A percentile compares a stretch with the other conserved stretches of the same genome.
Evolutionary conservation across 106 monocot species (phyloP).

Genomic region (Apostasia shenzhenica): DNA sequence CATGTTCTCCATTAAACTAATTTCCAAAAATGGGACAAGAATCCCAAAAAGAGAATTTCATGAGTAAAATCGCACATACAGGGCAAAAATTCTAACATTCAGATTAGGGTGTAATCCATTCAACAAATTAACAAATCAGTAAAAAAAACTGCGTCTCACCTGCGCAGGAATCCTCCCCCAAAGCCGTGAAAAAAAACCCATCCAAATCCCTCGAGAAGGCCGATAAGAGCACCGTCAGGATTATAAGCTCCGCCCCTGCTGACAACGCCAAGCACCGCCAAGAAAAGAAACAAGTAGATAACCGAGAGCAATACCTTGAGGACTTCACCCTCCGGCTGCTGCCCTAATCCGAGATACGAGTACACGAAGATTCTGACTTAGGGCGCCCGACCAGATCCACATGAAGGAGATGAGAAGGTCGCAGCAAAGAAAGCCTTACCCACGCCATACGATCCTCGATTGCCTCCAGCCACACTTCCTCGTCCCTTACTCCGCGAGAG

Average conservation of each 20-base stretch:
- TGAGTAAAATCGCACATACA: too few species aligned
- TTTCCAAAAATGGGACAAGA: too few species aligned
- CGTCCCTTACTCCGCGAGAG: neutral
- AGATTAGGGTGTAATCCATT: too few species aligned
- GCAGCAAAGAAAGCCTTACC: constrained; percentile 10
- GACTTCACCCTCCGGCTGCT: constrained; percentile 27
- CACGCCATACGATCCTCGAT: constrained; percentile 12
- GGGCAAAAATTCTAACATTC: too few species aligned
- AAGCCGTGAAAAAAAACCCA: constrained; percentile 46
- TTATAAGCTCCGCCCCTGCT: constrained; percentile 71
- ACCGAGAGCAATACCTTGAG: constrained; percentile 46
- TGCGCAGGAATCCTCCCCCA: constrained; percentile 79
- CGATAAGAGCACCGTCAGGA: constrained; percentile 58
- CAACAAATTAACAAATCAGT: too few species aligned
- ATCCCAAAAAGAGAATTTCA: too few species aligned
- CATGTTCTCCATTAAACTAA: too few species aligned
- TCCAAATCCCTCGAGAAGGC: constrained; percentile 36
- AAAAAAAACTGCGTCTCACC: constrained; percentile 20
- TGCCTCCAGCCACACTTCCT: neutral
- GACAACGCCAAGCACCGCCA: constrained; percentile 55
- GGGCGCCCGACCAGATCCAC: constrained; percentile 64
- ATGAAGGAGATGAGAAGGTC: constrained; percentile 41
- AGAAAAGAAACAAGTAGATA: constrained; percentile 75
- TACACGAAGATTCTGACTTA: constrained; percentile 47
- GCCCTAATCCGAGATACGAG: constrained; percentile 15